These are phyloP conservation scores for Pisolithus orientalis DNA, from an alignment of 768 basidiomycete species.

Conservation along the genomic window DNA sequence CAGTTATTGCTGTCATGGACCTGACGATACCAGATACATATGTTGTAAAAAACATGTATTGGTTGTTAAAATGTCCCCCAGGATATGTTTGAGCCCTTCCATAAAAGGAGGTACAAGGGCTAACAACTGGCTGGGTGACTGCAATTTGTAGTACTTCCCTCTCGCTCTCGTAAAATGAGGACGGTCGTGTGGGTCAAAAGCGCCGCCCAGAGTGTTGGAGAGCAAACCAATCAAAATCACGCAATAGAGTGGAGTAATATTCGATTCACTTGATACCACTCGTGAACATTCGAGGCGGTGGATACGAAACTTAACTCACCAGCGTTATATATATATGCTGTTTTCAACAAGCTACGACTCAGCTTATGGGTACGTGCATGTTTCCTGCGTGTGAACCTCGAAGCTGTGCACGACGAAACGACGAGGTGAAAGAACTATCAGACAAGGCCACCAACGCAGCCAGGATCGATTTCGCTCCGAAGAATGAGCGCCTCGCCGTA, in stretches of 20 bases:
- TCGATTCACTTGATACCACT: background rate
- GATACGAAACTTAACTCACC: conserved; percentile 10
- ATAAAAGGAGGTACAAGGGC: conserved; percentile 15
- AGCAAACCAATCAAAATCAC: conserved; percentile 39
- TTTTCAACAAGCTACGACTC: background rate
- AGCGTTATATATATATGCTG: background rate
- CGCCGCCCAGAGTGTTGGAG: conserved; percentile 96
- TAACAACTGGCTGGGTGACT: conserved; percentile 32
- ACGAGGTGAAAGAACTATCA: conserved; percentile 38
- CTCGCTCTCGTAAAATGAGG: conserved; percentile 97
- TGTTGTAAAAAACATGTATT: background rate
- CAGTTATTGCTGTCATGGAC: background rate
- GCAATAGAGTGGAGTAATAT: background rate
- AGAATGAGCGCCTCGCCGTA: conserved; percentile 81
- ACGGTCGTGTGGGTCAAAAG: conserved; percentile 62
- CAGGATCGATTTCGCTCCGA: conserved; percentile 59
- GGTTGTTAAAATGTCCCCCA: conserved; percentile 19
- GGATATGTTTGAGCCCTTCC: conserved; percentile 31
- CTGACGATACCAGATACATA: background rate
- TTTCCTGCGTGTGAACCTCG: conserved; percentile 50
- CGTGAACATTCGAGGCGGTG: background rate
- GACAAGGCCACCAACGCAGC: conserved; percentile 23
- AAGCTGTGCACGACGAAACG: conserved; percentile 27
- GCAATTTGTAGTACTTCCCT: conserved; percentile 28
- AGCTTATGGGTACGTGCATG: conserved; percentile 15